phyloP scores from a whole-genome alignment of 2,329 filamentous ascomycete genomes.

The Meredithiella fracta region DNA sequence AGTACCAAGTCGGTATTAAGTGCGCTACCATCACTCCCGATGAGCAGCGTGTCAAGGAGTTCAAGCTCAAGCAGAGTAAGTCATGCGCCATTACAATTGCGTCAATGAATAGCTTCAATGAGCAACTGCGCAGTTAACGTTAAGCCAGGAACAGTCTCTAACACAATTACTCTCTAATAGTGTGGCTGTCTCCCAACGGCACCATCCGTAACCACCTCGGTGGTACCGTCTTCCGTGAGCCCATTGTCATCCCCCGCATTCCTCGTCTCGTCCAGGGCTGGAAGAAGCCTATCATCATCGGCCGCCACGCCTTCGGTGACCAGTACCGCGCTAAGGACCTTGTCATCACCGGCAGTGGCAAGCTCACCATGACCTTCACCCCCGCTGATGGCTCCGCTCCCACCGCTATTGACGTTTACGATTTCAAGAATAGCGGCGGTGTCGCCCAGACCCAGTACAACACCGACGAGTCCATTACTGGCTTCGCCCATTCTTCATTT shows the following conservation, averaged over 20 bases:
- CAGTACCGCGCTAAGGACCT: constrained; percentile 95
- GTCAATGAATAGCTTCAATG: background rate
- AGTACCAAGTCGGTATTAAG: constrained; percentile 97
- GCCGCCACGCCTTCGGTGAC: constrained; percentile 94
- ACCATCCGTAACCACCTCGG: constrained; percentile 63
- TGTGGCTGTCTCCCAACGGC: constrained; percentile 98
- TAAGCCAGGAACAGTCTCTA: background rate
- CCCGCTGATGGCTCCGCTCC: constrained; percentile 59
- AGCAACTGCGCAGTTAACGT: background rate
- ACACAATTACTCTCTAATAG: constrained; percentile 26
- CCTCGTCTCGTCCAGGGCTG: constrained; percentile 89
- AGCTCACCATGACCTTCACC: constrained; percentile 87
- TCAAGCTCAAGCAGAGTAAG: constrained; percentile 94
- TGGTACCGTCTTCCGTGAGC: constrained; percentile 96
- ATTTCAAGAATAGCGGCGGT: constrained; percentile 74
- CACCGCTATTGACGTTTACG: constrained; percentile 74
- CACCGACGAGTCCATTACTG: constrained; percentile 84
- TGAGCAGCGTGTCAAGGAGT: constrained; percentile 90
- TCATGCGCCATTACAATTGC: constrained; percentile 12
- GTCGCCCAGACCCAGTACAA: constrained; percentile 96
- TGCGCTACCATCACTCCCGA: constrained; percentile 98
- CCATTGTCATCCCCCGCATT: constrained; percentile 87
- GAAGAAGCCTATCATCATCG: constrained; percentile 99
- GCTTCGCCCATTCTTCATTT: constrained; percentile 93
- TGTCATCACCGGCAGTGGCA: constrained; percentile 68